Conservation (phyloP, 768 basidiomycete species). For the Phanerochaete carnosa region DNA sequence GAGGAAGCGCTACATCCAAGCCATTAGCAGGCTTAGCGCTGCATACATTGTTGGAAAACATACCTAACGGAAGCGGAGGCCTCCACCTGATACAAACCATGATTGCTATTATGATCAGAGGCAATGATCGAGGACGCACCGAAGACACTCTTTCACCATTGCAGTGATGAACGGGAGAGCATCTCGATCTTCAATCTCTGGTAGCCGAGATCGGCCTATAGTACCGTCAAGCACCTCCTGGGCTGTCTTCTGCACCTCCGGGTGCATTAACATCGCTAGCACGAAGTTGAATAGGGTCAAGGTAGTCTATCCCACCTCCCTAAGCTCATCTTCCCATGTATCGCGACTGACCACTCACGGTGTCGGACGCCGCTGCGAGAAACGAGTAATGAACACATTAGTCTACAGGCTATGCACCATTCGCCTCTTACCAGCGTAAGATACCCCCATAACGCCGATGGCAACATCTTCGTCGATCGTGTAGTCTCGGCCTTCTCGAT, state of each 20-base stretch:
- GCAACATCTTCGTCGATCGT: not conserved
- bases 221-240: conserved; percentile 22
- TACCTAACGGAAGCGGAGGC: no score
- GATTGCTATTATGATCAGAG: no score
- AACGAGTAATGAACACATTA: not conserved
- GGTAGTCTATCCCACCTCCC: not conserved
- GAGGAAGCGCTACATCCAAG: not conserved
- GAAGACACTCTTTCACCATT: conserved; percentile 16
- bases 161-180: conserved; percentile 17
- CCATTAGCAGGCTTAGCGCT: no score
- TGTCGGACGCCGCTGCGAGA: not conserved
- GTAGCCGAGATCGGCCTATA: conserved; percentile 24
- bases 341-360: not conserved
- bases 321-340: not conserved
- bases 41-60: no score
- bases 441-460: not conserved
- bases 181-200: conserved; percentile 19
- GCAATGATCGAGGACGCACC: not conserved
- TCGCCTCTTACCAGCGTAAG: not conserved
- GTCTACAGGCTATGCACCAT: not conserved
- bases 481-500: not conserved
- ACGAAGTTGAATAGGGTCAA: conserved; percentile 14
- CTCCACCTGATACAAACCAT: no score
- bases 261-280: conserved; percentile 22
- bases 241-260: conserved; percentile 6